phyloP scores from a whole-genome alignment of 768 basidiomycete genomes.

The Mycena capillaripes region DNA sequence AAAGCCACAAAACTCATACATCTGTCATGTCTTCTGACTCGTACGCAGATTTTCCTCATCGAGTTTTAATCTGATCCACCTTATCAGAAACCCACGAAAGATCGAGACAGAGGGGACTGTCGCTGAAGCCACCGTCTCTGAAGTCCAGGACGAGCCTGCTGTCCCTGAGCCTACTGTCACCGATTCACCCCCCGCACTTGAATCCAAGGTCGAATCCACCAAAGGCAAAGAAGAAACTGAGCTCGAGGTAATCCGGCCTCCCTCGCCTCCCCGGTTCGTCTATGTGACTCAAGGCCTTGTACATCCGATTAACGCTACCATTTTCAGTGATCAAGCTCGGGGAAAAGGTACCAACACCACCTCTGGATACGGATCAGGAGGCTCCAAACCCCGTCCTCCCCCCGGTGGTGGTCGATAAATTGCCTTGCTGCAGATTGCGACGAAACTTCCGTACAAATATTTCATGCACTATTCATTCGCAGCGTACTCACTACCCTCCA shows the following conservation, averaged over 20 bases:
- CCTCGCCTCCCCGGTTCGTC: slow-evolving; percentile 18
- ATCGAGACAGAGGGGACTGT: slow-evolving; percentile 6
- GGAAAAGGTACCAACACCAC: slow-evolving; percentile 22
- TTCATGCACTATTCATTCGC: too few relatives aligned
- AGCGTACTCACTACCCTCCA: not conserved
- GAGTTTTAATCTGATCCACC: not conserved
- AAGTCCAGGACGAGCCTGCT: not conserved
- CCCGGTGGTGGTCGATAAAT: not conserved
- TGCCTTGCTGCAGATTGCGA: not conserved
- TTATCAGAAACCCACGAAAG: slow-evolving; percentile 14
- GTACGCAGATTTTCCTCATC: slow-evolving; percentile 10
- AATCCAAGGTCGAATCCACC: not conserved
- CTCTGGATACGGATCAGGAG: not conserved
- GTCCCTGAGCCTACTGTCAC: not conserved
- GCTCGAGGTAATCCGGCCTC: slow-evolving; percentile 13
- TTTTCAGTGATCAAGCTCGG: slow-evolving; percentile 27
- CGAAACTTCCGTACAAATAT: too few relatives aligned
- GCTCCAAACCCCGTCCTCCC: not conserved
- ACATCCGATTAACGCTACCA: not conserved
- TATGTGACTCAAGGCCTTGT: not conserved
- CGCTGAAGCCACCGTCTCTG: not conserved
- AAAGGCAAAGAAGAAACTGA: not conserved
- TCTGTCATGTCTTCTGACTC: slow-evolving; percentile 29
- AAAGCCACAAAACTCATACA: not conserved
- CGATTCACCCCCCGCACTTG: not conserved